Evolutionary conservation across 306 rosid species (phyloP), one percentile per base, ranked within the genome.

Genomic region (Morella rubra): DNA sequence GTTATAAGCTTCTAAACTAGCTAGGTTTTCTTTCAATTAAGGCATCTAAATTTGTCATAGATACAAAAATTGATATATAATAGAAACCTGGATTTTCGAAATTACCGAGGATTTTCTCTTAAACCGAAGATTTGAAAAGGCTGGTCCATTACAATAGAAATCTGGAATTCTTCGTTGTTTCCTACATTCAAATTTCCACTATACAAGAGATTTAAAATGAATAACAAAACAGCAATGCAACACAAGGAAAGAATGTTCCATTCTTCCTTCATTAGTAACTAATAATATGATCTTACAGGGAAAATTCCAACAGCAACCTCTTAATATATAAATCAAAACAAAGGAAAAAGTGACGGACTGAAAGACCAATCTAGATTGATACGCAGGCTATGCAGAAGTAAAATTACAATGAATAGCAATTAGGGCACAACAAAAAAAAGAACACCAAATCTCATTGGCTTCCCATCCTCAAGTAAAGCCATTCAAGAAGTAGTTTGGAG

Each of bases 301-400:
- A 71, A 74, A 71, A 66, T 62, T 59, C 84, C 80, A 56, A 84
- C 65, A 81, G 45, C 82, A 72, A 74, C 79, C 73, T 74, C 78
- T 52, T 15, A 73, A 77, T 64, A 47, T 11, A 69, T 73, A 87
- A 81, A 83, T 81, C 77, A 81, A 82, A 83, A 77, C 69, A 73
- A 61, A 78, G 52, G 75, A 75, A 50, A 56, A 82, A 75, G 50
- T 9, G 50, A 61, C 71, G 32, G 81, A 77, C 68, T 56, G 44
- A 64, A 70, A 55, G 69, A 69, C 88, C 91, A 82, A 90, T 77
- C 90, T 85, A 85, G 50, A 78, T 84, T 73, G 85, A 79, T 84
- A 88, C 88, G 88, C 52, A 69, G 49, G 74, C 85, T 80, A 75
- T 47, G 19, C 82, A 79, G 81, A 80, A 77, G 83, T 77, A 82